Percentiles rank a stretch among this genome's conserved stretches.
Evolutionary conservation across 805 yeast genomes (phyloP).

Genomic region (Saccharomycodes ludwigii): DNA sequence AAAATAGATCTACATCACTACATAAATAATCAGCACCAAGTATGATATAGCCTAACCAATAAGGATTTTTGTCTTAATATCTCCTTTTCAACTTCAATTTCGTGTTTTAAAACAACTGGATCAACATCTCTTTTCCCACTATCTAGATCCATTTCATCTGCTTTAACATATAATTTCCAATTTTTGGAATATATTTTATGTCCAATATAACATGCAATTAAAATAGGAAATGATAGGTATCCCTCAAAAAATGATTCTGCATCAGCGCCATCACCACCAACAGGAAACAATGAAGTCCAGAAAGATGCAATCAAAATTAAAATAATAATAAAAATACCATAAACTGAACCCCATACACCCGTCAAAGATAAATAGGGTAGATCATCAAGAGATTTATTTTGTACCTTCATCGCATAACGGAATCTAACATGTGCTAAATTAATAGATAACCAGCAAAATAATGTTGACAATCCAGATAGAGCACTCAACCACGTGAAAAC

Average conservation of each 20-base stretch:
- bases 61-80: constrained; percentile 28
- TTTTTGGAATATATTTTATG: constrained; percentile 40
- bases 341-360: constrained; percentile 51
- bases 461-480: constrained; percentile 37
- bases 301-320: constrained; percentile 58
- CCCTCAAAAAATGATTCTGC: constrained; percentile 50
- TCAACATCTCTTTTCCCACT: constrained; percentile 46
- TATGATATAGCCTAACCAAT: constrained; percentile 27
- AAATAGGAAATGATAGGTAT: constrained; percentile 56
- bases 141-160: constrained; percentile 43
- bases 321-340: constrained; percentile 41
- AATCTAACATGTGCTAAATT: constrained; percentile 39
- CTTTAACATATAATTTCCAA: constrained; percentile 25
- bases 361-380: constrained; percentile 49
- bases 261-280: constrained; percentile 37
- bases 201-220: constrained; percentile 43
- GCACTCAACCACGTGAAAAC: constrained; percentile 48
- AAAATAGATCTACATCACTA: no score
- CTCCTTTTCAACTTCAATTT: constrained; percentile 34
- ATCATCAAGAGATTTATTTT: constrained; percentile 49
- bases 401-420: constrained; percentile 40
- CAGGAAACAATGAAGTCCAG: constrained; percentile 67
- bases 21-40: constrained; percentile 43
- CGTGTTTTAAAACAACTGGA: constrained; percentile 35
- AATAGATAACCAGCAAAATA: constrained; percentile 44